Percentiles rank a stretch among this genome's conserved stretches.
Conservation (phyloP, 306 rosid species). For the Trichosanthes cucumerina region DNA sequence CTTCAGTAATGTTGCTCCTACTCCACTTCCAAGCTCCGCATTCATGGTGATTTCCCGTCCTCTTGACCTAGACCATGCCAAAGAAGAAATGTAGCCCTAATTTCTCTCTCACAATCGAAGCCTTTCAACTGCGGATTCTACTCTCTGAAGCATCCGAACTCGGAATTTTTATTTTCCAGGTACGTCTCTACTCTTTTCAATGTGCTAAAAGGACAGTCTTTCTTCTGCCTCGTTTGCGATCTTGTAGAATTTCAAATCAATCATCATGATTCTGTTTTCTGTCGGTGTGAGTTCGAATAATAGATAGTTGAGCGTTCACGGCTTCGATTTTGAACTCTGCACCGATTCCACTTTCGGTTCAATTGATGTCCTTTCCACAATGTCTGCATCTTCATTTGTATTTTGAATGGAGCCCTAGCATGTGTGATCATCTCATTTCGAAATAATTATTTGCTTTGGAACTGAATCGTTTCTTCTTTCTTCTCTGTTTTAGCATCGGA, state of each 20-base stretch:
- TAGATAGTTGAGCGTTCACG: not conserved
- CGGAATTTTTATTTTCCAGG: not conserved
- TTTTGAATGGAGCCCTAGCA: not conserved
- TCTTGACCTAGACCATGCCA: not conserved
- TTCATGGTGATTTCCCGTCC: not conserved
- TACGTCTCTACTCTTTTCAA: not conserved
- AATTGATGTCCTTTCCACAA: not conserved
- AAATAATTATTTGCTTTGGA: not conserved
- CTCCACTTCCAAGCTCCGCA: not conserved
- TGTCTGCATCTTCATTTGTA: not conserved
- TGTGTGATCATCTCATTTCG: not conserved
- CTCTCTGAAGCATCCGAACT: not conserved
- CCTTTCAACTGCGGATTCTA: not conserved
- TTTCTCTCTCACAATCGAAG: not conserved
- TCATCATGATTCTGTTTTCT: not conserved
- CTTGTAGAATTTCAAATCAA: not conserved
- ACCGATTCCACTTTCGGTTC: not conserved
- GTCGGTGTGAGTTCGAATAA: not conserved
- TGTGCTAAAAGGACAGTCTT: not conserved
- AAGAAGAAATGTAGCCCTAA: not conserved
- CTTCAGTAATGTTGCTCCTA: not conserved
- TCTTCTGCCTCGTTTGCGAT: not conserved
- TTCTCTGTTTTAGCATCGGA: not conserved
- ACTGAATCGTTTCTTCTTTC: not conserved
- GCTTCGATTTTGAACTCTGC: not conserved